Conservation (phyloP, 345 rosid species). For the Lumnitzera racemosa region DNA sequence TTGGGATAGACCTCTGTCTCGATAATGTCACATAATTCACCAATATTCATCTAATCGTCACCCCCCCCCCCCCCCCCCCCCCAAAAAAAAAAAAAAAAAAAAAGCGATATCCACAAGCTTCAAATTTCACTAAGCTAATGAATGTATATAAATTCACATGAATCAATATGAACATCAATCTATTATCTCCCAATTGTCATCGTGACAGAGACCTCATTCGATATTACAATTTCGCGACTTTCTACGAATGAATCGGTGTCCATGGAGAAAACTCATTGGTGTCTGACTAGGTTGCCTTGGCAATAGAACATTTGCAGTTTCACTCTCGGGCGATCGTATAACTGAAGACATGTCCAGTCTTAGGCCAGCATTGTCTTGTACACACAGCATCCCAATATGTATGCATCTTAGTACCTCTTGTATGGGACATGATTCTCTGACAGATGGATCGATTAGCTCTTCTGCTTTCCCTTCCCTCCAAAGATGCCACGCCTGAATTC, state of each 20-base stretch:
- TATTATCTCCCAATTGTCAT: conserved; percentile 37
- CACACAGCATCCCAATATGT: conserved; percentile 77
- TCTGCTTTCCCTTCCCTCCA: conserved; percentile 52
- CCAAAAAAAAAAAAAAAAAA: no score
- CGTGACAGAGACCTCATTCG: conserved; percentile 50
- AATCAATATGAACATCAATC: conserved; percentile 2
- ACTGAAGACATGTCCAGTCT: conserved; percentile 70
- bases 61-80: no score
- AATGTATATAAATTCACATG: no score
- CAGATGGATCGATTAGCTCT: conserved; percentile 55
- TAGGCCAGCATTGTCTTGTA: conserved; percentile 57
- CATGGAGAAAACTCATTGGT: conserved; percentile 35
- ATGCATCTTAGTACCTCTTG: conserved; percentile 57
- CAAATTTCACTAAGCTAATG: no score
- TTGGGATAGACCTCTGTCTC: no score
- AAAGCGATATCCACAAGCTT: no score
- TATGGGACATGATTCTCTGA: conserved; percentile 25
- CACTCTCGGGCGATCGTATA: conserved; percentile 63
- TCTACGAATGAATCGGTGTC: conserved; percentile 26
- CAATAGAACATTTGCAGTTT: conserved; percentile 35
- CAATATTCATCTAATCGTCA: no score
- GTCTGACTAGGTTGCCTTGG: conserved; percentile 56
- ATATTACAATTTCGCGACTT: conserved; percentile 36
- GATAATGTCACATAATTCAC: no score
- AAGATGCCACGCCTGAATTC: conserved; percentile 65